Evolutionary conservation across 345 rosid species (phyloP), one percentile per base, ranked within the genome.

Genomic region (Diplotaxis tenuifolia): DNA sequence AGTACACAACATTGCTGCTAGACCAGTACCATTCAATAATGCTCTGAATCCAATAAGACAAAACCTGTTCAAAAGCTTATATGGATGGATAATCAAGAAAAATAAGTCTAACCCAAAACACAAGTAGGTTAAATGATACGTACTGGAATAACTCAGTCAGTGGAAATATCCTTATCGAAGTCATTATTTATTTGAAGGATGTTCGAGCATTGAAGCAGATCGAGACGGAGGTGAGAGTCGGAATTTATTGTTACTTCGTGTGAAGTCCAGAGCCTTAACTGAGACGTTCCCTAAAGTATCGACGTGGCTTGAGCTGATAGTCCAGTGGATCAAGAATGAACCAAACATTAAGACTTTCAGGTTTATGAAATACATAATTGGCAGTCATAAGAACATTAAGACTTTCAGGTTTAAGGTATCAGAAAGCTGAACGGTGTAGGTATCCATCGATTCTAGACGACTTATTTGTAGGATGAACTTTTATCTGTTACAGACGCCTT

Each of bases 61-160:
- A n/a, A 61, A 40, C 8, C 8, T 6, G 62, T n/a, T n/a, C n/a
- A n/a, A 31, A 56, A 72, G 68, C 31, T 62, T 62, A 57, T 7
- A 67, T 34, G 9, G 27, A 15, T 20, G 11, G 4, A 23, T 54
- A 21, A 31, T 64, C 57, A 54, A 50, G 21, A 22, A 32, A 47
- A 71, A 9, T 31, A 31, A 31, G 34, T 31, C 34, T 31, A 31
- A 31, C 34, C 34, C 34, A 31, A 31, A 54, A 54, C 61, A 53
- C 15, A 31, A 12, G 21, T 2, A 67, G 19, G 10, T 34, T 34
- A 34, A 16, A 9, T 0, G 49, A 62, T 28, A 87, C 89, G 57
- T 38, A 38, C 45, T 38, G 45, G 14, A 10, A 38, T 10, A 38
- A 10, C 15, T 11, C 45, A 38, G n/a, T 11, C 45, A 38, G n/a